Percentiles rank a stretch among this genome's conserved stretches.
Conservation (phyloP, 495 filamentous ascomycete species). For the Aspergillus affinis region DNA sequence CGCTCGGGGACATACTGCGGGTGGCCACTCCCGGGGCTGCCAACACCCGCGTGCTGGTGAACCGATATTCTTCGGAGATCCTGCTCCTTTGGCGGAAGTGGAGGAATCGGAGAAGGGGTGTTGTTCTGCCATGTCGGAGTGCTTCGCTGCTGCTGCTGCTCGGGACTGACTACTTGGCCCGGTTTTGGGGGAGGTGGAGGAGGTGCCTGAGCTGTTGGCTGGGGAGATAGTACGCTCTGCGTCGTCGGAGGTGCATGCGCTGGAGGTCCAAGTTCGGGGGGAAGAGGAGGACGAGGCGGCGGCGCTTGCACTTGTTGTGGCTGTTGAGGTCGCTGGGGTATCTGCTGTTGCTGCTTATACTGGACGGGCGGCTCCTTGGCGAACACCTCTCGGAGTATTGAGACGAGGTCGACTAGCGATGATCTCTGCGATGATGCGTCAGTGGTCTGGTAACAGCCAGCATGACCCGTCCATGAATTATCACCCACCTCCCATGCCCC, state of each 20-base stretch:
- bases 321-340: conserved; percentile 32
- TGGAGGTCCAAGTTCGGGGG: conserved; percentile 55
- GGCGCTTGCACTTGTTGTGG: conserved; percentile 43
- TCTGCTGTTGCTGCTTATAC: conserved; percentile 59
- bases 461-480: neutral
- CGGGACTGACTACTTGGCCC: conserved; percentile 19
- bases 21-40: conserved; percentile 13
- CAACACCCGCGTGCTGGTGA: conserved; percentile 10
- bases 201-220: conserved; percentile 19
- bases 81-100: conserved; percentile 42
- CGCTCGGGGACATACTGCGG: conserved; percentile 21
- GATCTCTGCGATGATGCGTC: conserved; percentile 59
- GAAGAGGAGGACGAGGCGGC: conserved; percentile 70
- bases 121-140: conserved; percentile 27
- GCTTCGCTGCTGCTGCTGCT: conserved; percentile 24
- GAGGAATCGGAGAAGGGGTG: conserved; percentile 38
- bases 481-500: conserved; percentile 85
- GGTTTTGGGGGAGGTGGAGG: conserved; percentile 43
- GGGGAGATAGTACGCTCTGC: conserved; percentile 9
- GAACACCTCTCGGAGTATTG: conserved; percentile 82
- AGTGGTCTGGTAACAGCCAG: neutral
- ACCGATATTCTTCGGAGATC: conserved; percentile 19
- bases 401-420: conserved; percentile 75
- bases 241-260: conserved; percentile 10
- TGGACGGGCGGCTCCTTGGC: conserved; percentile 91